Percentiles rank a stretch among this genome's conserved stretches.
Evolutionary conservation across 2,329 filamentous ascomycete species (phyloP).

Genomic region (Trichoderma sp.): DNA sequence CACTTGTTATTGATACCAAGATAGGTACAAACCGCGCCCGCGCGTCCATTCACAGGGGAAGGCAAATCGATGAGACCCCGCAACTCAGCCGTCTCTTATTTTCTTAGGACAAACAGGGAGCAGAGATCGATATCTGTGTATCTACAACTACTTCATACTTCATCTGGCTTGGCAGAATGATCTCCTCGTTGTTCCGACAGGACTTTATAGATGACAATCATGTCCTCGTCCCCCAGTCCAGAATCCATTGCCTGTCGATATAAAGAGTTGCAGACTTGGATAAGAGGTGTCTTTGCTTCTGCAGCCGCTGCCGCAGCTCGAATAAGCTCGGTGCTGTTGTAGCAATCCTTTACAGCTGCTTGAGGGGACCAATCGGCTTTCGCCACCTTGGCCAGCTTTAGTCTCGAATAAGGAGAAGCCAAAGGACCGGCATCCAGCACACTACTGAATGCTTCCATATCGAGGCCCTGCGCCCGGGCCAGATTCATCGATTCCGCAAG

Average conservation of each 20-base stretch:
- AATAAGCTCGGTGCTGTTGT: conserved; percentile 38
- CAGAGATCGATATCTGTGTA: too few species aligned
- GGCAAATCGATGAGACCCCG: background rate
- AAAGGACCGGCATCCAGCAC: conserved; percentile 39
- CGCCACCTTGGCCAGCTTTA: conserved; percentile 39
- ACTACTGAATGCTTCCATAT: conserved; percentile 36
- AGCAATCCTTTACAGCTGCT: conserved; percentile 38
- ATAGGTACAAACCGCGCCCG: too few species aligned
- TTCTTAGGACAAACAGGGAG: too few species aligned
- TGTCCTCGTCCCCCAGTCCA: conserved; percentile 36
- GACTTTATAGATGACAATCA: conserved; percentile 37
- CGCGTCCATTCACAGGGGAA: too few species aligned
- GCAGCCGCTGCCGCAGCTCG: conserved; percentile 32
- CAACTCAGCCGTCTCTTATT: background rate
- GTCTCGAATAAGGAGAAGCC: conserved; percentile 38
- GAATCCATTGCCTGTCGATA: conserved; percentile 34
- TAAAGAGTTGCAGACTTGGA: conserved; percentile 32
- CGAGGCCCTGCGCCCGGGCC: conserved; percentile 38
- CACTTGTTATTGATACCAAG: too few species aligned
- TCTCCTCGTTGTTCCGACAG: background rate
- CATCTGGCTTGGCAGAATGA: background rate
- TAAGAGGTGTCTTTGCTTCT: conserved; percentile 32
- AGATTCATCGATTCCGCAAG: conserved; percentile 41
- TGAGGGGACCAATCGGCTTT: conserved; percentile 39
- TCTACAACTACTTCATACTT: too few species aligned